Evolutionary conservation across 2,329 filamentous ascomycete species (phyloP), one percentile per base, ranked within the genome.

Genomic region (Fusarium staphyleae): DNA sequence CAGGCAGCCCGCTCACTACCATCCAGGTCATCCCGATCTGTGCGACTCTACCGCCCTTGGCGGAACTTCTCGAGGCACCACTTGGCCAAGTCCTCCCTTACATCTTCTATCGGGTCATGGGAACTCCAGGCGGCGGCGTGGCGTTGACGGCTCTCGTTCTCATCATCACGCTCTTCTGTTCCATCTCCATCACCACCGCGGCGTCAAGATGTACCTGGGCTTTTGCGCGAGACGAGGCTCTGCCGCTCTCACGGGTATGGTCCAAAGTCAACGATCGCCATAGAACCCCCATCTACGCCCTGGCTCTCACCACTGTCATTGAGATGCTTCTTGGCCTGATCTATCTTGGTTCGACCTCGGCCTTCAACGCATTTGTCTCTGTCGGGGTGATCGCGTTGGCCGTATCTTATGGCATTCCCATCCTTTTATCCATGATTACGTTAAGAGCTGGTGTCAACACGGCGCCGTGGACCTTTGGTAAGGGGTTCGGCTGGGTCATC

Each of bases 311-410:
- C 0, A 87, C 88, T 0, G 68, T 79, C 0, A 83, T 93, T 15
- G 85, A 90, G 70, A 88, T 84, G 65, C 76, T 92, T 12, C 79
- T 93, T 0, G 89, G 89, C 0, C 78, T 90, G 54, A 91, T 93
- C 71, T 92, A 90, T 74, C 90, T 93, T 52, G 90, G 89, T 10
- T 89, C 86, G 0, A 82, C 84, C 0, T 87, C 88, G 0, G 89
- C 89, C 0, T 93, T 93, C 75, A 88, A 88, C 75, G 87, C 85
- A 8, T 92, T 93, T 69, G 91, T 89, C 0, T 87, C 89, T 7
- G 88, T 91, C 0, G 89, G 89, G 1, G 92, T 89, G 3, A 91
- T 93, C 67, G 91, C 88, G 55, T 81, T 93, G 0, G 88, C 85
- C 0, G 85, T 85, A 9, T 90, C 87, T 0, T 93, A 93, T 69